Conservation (phyloP, 257 asterid species). For the Catharanthus roseus region DNA sequence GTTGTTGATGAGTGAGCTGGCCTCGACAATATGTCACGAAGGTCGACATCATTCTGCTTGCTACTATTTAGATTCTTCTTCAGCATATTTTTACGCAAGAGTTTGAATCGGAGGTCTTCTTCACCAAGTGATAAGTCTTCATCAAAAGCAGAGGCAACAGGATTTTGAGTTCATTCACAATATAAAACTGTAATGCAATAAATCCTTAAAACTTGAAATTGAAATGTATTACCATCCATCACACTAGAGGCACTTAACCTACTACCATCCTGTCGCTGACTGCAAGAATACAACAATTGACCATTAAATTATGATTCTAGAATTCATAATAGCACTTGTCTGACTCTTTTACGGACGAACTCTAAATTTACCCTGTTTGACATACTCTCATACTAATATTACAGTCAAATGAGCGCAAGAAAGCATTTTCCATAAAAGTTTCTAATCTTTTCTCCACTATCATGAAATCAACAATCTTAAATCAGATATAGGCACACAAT, state of each 20-base stretch:
- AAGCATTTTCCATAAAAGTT: background rate
- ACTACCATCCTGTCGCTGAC: constrained; percentile 50
- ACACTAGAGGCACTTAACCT: constrained; percentile 27
- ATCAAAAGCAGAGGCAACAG: constrained; percentile 22
- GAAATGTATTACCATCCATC: constrained; percentile 48
- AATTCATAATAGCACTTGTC: background rate
- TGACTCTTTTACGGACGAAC: background rate
- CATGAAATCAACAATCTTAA: background rate
- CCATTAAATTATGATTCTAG: background rate
- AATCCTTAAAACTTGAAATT: constrained; percentile 12
- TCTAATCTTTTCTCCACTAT: background rate
- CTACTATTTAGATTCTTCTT: constrained; percentile 41
- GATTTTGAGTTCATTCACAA: constrained; percentile 15
- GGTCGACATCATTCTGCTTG: constrained; percentile 56
- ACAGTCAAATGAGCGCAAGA: background rate
- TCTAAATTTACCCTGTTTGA: background rate
- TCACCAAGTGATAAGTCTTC: constrained; percentile 50
- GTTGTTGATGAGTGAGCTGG: constrained; percentile 68
- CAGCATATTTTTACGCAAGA: constrained; percentile 42
- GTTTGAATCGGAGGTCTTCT: constrained; percentile 80
- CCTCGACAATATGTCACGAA: constrained; percentile 75
- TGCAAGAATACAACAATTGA: constrained; percentile 36
- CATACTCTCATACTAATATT: background rate
- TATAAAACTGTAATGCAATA: constrained; percentile 14
- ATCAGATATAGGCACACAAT: background rate